Evolutionary conservation across 179 eudicot genomes (phyloP).

Genomic region (Beta lomatogona): DNA sequence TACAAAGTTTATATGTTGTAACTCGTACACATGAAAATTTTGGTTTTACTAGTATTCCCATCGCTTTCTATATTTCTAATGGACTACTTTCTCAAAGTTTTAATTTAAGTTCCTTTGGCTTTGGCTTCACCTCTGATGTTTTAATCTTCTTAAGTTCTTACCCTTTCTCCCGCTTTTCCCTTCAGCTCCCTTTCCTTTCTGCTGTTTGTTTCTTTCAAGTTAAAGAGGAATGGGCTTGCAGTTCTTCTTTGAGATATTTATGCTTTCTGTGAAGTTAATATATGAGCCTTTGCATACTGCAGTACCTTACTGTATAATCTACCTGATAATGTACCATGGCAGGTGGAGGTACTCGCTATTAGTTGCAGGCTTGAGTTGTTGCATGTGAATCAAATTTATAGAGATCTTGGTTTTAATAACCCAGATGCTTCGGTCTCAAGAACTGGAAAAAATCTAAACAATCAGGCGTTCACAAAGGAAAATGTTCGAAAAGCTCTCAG

Average conservation of each 20-base stretch:
- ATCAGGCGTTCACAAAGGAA: slow-evolving; percentile 34
- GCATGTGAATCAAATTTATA: slow-evolving; percentile 47
- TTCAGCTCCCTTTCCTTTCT: not conserved
- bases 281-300: not conserved
- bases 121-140: not conserved
- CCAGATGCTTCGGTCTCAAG: slow-evolving; percentile 22
- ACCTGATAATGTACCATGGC: slow-evolving; percentile 31
- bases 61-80: not conserved
- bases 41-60: not conserved
- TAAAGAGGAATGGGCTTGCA: not conserved
- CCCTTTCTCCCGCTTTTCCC: not conserved
- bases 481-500: slow-evolving; percentile 40
- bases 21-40: no score
- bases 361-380: slow-evolving; percentile 63
- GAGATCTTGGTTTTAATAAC: slow-evolving; percentile 43
- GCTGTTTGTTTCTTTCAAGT: not conserved
- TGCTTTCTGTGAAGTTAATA: not conserved
- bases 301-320: not conserved
- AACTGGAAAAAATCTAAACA: slow-evolving; percentile 15
- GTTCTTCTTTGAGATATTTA: not conserved
- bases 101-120: not conserved
- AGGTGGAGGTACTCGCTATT: slow-evolving; percentile 58
- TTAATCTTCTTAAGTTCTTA: not conserved
- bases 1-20: not conserved
- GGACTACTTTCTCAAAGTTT: not conserved